Percentiles rank a stretch among this genome's conserved stretches.
Evolutionary conservation across 805 yeast species (phyloP).

Genomic region (Yamadazyma philogaea): DNA sequence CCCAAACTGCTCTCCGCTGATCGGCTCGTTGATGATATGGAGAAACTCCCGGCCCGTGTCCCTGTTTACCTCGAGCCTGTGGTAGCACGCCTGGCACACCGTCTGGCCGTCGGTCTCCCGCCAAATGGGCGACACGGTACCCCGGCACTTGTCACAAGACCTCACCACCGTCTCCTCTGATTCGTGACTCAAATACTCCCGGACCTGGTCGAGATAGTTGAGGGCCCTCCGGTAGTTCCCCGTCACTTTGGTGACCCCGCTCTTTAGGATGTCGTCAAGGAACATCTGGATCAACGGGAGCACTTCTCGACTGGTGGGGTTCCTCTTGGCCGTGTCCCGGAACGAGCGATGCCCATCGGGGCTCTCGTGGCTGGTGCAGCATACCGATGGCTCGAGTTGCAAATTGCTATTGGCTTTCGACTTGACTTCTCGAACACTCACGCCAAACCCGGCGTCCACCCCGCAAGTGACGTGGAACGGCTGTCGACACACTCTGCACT

Average conservation of each 20-base stretch:
- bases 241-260: constrained; percentile 13
- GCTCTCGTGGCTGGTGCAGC: constrained; percentile 41
- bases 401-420: constrained; percentile 34
- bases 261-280: constrained; percentile 31
- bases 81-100: constrained; percentile 35
- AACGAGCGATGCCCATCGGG: background rate
- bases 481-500: constrained; percentile 46
- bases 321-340: constrained; percentile 25
- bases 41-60: constrained; percentile 15
- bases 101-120: constrained; percentile 19
- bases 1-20: constrained; percentile 33
- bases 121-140: constrained; percentile 37
- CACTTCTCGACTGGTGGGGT: constrained; percentile 23
- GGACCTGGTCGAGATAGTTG: constrained; percentile 20
- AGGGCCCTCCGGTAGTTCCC: constrained; percentile 35
- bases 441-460: constrained; percentile 49
- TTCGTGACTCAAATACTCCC: background rate
- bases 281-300: constrained; percentile 39
- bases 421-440: constrained; percentile 26
- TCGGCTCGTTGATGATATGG: constrained; percentile 25
- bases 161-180: background rate
- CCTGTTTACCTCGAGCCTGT: constrained; percentile 14
- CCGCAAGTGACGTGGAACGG: constrained; percentile 58
- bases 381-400: constrained; percentile 40
- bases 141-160: constrained; percentile 6